phyloP scores from a whole-genome alignment of 805 yeast genomes.

The Lipomyces yamanashiensis region DNA sequence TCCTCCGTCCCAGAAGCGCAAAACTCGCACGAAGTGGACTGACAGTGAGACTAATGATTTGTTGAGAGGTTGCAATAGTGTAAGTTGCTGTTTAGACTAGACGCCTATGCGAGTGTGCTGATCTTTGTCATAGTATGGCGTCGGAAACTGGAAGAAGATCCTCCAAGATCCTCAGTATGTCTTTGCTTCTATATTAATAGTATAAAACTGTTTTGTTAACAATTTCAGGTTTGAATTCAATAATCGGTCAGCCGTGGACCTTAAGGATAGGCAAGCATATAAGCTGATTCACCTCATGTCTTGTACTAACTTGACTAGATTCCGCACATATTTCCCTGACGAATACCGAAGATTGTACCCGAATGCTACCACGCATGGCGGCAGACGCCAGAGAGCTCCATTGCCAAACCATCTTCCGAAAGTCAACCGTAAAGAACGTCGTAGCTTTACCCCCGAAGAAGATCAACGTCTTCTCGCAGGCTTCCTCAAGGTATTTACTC shows the following conservation, averaged over 20 bases:
- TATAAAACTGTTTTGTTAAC: not conserved
- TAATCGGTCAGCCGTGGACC: slow-evolving; percentile 53
- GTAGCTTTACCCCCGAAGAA: slow-evolving; percentile 50
- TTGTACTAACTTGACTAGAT: slow-evolving; percentile 38
- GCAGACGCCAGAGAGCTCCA: slow-evolving; percentile 36
- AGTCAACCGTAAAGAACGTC: slow-evolving; percentile 52
- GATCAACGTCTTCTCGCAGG: slow-evolving; percentile 51
- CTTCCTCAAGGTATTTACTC: slow-evolving; percentile 40
- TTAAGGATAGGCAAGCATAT: slow-evolving; percentile 44
- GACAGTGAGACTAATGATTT: slow-evolving; percentile 51
- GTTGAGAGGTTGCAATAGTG: slow-evolving; percentile 50
- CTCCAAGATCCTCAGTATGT: slow-evolving; percentile 46
- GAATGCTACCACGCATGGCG: slow-evolving; percentile 52
- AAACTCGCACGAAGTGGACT: slow-evolving; percentile 46
- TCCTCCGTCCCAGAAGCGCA: slow-evolving; percentile 30
- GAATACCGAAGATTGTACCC: slow-evolving; percentile 52
- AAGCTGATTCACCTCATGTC: not conserved
- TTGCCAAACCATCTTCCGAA: slow-evolving; percentile 45
- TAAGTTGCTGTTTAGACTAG: slow-evolving; percentile 4
- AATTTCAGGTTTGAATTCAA: slow-evolving; percentile 44
- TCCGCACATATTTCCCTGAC: slow-evolving; percentile 53
- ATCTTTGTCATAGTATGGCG: slow-evolving; percentile 26
- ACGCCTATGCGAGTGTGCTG: not conserved
- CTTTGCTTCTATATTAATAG: not conserved
- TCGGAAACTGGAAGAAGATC: slow-evolving; percentile 54